A percentile compares a stretch with the other conserved stretches of the same genome.
These are phyloP conservation scores for Mycena maculata DNA, from an alignment of 768 basidiomycete species.

Conservation along the genomic window DNA sequence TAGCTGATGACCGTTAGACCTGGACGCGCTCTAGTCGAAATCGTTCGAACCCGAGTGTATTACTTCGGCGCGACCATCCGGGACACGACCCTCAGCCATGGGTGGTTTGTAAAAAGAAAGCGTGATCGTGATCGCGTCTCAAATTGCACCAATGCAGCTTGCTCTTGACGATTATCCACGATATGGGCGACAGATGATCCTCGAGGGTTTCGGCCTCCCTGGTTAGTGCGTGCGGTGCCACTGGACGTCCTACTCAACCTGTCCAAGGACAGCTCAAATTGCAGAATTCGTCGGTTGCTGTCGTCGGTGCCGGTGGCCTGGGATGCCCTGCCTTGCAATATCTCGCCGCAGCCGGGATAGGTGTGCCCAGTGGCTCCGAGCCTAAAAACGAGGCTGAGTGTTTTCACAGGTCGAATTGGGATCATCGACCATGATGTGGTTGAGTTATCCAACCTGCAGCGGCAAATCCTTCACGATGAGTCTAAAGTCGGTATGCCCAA, in stretches of 20 bases:
- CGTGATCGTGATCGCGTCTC: constrained; percentile 31
- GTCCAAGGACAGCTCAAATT: constrained; percentile 85
- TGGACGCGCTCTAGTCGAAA: constrained; percentile 4
- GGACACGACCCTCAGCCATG: background rate
- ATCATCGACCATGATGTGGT: constrained; percentile 92
- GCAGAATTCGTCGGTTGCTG: constrained; percentile 77
- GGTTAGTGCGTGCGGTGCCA: constrained; percentile 56
- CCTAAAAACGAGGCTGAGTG: constrained; percentile 17
- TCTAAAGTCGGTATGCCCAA: constrained; percentile 83
- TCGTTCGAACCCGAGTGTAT: constrained; percentile 50
- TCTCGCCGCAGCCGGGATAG: constrained; percentile 91
- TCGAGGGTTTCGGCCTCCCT: constrained; percentile 87
- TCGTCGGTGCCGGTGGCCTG: constrained; percentile 95
- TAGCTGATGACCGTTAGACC: constrained; percentile 40
- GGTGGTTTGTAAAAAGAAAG: background rate
- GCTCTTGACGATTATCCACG: constrained; percentile 80
- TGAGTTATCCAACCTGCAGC: constrained; percentile 89
- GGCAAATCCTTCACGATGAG: constrained; percentile 90
- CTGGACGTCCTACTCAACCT: background rate
- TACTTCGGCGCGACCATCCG: constrained; percentile 45
- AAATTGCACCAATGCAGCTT: constrained; percentile 40
- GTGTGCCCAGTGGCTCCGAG: constrained; percentile 54
- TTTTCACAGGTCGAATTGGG: constrained; percentile 74
- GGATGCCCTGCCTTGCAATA: constrained; percentile 97
- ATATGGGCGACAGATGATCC: constrained; percentile 97